Conservation (phyloP, 2,329 filamentous ascomycete species). For the Sarocladium brachiariae region DNA sequence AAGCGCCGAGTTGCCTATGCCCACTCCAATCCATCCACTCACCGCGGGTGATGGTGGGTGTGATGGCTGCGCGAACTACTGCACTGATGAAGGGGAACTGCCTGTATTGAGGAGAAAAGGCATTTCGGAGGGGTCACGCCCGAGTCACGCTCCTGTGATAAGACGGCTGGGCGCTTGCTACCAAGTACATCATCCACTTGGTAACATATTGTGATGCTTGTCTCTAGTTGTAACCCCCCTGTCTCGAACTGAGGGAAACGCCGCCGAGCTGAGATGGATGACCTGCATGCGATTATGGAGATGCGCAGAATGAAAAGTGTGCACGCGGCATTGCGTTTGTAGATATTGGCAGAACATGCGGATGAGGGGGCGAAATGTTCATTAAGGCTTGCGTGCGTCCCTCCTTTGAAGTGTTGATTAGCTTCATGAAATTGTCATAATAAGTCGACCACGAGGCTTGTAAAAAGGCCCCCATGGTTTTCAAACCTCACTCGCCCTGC, state of each 20-base stretch:
- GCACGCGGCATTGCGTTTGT: background rate
- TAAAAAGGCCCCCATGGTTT: background rate
- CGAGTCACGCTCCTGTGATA: slow-evolving; percentile 7
- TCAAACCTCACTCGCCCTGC: background rate
- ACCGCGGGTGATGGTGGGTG: background rate
- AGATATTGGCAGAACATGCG: background rate
- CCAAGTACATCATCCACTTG: too few species aligned
- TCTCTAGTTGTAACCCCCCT: slow-evolving; percentile 4
- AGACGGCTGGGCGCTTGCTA: slow-evolving; percentile 5
- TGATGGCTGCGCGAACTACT: slow-evolving; percentile 7
- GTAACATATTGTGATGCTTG: background rate
- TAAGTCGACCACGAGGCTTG: background rate
- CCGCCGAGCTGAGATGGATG: background rate
- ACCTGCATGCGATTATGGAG: background rate
- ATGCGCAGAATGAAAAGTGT: slow-evolving; percentile 1
- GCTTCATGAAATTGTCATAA: too few species aligned
- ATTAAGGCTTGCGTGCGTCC: slow-evolving; percentile 4
- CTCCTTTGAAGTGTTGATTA: background rate
- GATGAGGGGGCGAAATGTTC: background rate
- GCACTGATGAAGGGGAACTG: slow-evolving; percentile 2
- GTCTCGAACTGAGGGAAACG: background rate
- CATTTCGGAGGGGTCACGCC: background rate
- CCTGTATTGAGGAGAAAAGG: background rate
- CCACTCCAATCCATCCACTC: background rate
- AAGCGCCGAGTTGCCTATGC: background rate